Percentiles rank a stretch among this genome's conserved stretches.
phyloP scores from a whole-genome alignment of 495 filamentous ascomycete genomes.

The Annulohypoxylon nitens region DNA sequence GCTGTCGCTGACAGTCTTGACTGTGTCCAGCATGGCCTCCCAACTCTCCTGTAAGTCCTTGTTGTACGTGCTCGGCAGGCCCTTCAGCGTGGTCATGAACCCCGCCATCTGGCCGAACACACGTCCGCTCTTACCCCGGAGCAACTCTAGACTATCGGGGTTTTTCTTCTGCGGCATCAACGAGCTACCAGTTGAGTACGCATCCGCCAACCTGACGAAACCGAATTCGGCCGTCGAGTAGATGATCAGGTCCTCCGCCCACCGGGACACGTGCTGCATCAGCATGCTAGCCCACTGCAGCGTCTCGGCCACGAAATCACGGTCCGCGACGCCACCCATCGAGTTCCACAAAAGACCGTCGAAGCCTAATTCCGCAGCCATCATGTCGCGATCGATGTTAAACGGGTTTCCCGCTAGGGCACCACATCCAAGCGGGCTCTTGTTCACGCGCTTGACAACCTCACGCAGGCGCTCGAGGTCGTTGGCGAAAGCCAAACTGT shows the following conservation, averaged over 20 bases:
- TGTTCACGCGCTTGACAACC: slow-evolving; percentile 80
- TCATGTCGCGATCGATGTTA: slow-evolving; percentile 86
- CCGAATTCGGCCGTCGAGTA: slow-evolving; percentile 86
- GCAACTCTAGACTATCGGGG: slow-evolving; percentile 85
- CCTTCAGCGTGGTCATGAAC: slow-evolving; percentile 88
- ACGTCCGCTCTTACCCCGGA: slow-evolving; percentile 87
- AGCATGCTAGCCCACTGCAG: slow-evolving; percentile 90
- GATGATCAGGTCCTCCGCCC: slow-evolving; percentile 91
- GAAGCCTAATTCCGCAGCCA: slow-evolving; percentile 92
- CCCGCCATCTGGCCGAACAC: slow-evolving; percentile 91
- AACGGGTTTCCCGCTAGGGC: slow-evolving; percentile 95
- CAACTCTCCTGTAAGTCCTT: slow-evolving; percentile 94
- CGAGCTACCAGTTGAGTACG: slow-evolving; percentile 85
- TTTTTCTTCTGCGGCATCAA: slow-evolving; percentile 94
- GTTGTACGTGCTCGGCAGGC: slow-evolving; percentile 91
- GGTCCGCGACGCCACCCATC: slow-evolving; percentile 84
- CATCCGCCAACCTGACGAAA: slow-evolving; percentile 85
- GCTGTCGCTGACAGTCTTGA: slow-evolving; percentile 88
- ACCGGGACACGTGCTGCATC: slow-evolving; percentile 89
- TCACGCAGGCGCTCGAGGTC: slow-evolving; percentile 86
- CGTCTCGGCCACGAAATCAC: slow-evolving; percentile 90
- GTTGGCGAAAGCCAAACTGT: slow-evolving; percentile 78
- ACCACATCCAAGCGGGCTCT: slow-evolving; percentile 83
- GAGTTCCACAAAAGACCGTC: slow-evolving; percentile 85
- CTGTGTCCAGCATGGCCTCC: slow-evolving; percentile 87